Evolutionary conservation across 106 monocot species (phyloP).

Genomic region (Phalaenopsis equestris): DNA sequence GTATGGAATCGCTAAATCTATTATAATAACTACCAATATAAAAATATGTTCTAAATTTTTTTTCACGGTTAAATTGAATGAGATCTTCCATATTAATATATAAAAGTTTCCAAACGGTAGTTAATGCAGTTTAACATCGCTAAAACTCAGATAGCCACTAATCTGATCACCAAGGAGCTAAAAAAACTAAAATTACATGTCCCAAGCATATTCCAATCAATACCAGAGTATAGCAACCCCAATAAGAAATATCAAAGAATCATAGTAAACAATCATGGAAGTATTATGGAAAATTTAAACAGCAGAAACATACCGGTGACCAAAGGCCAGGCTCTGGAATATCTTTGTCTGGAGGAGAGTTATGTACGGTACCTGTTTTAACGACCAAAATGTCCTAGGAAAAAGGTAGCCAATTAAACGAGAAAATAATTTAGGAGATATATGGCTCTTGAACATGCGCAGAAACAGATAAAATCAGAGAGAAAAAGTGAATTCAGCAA

Average conservation of each 20-base stretch:
- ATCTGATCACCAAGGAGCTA: background rate
- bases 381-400: conserved; percentile 66
- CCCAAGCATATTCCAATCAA: no score
- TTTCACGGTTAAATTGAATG: no score
- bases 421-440: background rate
- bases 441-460: background rate
- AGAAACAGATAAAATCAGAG: background rate
- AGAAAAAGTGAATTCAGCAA: background rate
- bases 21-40: no score
- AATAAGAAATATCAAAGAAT: background rate
- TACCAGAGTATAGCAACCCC: no score
- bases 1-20: no score
- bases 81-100: no score
- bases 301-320: conserved; percentile 61
- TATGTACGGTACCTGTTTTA: conserved; percentile 77
- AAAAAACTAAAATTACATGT: background rate
- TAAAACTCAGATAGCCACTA: background rate
- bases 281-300: background rate
- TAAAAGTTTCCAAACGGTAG: background rate
- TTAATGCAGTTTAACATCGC: background rate
- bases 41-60: no score
- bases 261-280: background rate
- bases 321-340: conserved; percentile 68
- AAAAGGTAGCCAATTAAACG: background rate
- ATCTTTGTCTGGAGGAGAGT: conserved; percentile 78